A percentile compares a stretch with the other conserved stretches of the same genome.
Evolutionary conservation across 257 asterid genomes (phyloP).

Genomic region (Voacanga thouarsii): DNA sequence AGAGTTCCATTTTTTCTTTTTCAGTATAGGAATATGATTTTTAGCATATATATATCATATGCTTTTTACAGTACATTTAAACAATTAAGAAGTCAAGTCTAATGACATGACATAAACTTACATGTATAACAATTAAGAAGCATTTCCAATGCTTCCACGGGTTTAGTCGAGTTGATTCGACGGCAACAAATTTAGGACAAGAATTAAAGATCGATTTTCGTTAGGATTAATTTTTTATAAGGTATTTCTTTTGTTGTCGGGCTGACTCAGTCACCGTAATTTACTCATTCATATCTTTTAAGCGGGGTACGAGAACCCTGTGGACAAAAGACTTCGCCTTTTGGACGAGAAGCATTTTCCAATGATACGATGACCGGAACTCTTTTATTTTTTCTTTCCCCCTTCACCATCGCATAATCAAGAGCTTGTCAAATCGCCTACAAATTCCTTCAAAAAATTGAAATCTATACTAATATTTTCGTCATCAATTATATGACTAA

Average conservation of each 20-base stretch:
- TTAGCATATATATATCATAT: not conserved
- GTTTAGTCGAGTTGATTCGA: no score
- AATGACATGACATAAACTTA: slow-evolving; percentile 42
- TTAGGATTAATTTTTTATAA: no score
- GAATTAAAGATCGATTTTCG: no score
- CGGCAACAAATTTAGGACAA: no score
- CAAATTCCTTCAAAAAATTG: not conserved
- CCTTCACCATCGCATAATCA: not conserved
- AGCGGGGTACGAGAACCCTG: no score
- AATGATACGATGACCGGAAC: not conserved
- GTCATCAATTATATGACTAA: not conserved
- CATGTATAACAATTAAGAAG: slow-evolving; percentile 91
- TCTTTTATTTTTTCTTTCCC: not conserved
- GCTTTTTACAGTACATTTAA: not conserved
- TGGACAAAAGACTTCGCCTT: no score
- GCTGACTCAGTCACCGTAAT: no score
- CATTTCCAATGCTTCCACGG: slow-evolving; percentile 61
- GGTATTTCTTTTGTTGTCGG: no score
- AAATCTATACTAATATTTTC: not conserved
- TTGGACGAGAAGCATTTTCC: no score
- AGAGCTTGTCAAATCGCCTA: not conserved
- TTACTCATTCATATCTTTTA: no score
- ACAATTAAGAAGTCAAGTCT: not conserved
- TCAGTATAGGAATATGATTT: not conserved
- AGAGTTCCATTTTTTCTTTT: not conserved